These are phyloP conservation scores for Decorospora gaudefroyi DNA, from an alignment of 2,329 filamentous ascomycete species.

Conservation along the genomic window DNA sequence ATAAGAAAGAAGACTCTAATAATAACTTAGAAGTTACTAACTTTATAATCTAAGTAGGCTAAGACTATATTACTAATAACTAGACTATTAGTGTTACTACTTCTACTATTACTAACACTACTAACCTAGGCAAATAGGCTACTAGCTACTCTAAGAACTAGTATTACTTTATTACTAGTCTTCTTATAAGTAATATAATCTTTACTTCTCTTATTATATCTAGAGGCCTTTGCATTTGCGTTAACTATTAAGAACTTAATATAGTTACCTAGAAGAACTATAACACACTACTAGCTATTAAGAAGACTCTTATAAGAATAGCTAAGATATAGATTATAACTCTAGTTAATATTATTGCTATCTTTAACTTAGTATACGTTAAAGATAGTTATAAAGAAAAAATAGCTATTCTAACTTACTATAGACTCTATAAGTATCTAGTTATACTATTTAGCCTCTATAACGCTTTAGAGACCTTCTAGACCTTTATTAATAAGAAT, in stretches of 20 bases:
- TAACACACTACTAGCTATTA: neutral
- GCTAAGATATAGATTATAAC: neutral
- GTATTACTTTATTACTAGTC: too few species aligned
- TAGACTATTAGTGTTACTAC: too few species aligned
- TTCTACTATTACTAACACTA: too few species aligned
- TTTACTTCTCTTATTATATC: too few species aligned
- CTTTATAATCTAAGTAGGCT: too few species aligned
- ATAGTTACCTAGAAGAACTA: neutral
- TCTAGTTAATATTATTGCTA: neutral
- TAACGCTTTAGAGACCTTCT: neutral
- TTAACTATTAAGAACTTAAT: neutral
- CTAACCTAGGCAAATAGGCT: too few species aligned
- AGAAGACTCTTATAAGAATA: neutral
- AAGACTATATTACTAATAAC: too few species aligned
- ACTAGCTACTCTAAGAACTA: too few species aligned
- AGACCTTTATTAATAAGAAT: constrained; percentile 2
- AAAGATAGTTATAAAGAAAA: neutral
- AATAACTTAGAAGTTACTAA: too few species aligned
- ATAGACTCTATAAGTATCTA: neutral
- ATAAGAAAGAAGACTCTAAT: too few species aligned
- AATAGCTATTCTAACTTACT: neutral
- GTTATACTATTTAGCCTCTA: neutral
- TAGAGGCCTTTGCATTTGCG: neutral
- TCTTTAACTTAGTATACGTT: constrained; percentile 1
- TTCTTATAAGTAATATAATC: too few species aligned